A percentile compares a stretch with the other conserved stretches of the same genome.
phyloP scores from a whole-genome alignment of 176 grass and related monocot species.

The Eleusine indica region DNA sequence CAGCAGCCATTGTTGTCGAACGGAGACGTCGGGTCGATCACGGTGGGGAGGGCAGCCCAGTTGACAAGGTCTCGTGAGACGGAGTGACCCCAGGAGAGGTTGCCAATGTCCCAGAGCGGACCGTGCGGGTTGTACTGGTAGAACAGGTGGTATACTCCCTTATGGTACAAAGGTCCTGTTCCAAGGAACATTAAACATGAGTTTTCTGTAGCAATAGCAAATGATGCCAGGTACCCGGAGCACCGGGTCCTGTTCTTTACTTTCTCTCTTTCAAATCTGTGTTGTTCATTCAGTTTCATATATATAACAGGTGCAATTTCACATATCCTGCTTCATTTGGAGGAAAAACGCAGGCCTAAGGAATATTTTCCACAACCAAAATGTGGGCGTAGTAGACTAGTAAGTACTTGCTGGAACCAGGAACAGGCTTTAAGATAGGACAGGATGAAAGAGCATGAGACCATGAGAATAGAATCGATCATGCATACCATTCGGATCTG shows the following conservation, averaged over 20 bases:
- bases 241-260: too few species aligned
- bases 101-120: constrained; percentile 58
- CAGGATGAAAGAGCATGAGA: background rate
- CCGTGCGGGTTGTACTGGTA: constrained; percentile 78
- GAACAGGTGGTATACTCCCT: constrained; percentile 76
- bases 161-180: constrained; percentile 73
- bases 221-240: too few species aligned
- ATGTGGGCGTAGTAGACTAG: too few species aligned
- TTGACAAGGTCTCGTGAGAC: constrained; percentile 73
- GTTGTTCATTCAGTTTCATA: too few species aligned
- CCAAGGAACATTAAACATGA: background rate
- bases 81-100: constrained; percentile 78
- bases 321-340: too few species aligned
- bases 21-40: constrained; percentile 43
- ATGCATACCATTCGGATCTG: constrained; percentile 80
- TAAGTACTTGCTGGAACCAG: too few species aligned
- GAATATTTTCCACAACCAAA: too few species aligned
- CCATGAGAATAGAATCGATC: background rate
- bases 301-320: too few species aligned
- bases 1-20: constrained; percentile 74
- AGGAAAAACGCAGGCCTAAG: too few species aligned
- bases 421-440: too few species aligned
- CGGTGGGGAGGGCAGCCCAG: constrained; percentile 49
- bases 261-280: too few species aligned
- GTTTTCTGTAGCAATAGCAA: background rate